Evolutionary conservation across 139 green algal species (phyloP).

Genomic region (Chlorella ohadii): DNA sequence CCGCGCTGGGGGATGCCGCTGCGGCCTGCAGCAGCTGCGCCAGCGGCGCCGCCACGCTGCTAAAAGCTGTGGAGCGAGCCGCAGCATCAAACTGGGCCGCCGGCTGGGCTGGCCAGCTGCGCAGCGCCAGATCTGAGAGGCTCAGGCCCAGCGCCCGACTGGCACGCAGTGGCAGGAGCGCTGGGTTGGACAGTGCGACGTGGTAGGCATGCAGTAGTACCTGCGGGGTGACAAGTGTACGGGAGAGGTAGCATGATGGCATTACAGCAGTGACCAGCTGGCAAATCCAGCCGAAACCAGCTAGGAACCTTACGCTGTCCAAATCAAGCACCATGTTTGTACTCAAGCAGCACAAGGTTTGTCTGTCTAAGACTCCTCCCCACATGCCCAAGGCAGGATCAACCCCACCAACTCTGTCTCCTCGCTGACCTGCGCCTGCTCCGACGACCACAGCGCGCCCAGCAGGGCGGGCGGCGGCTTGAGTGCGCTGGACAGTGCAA

Average conservation of each 20-base stretch:
- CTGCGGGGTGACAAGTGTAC: neutral
- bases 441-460: neutral
- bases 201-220: neutral
- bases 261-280: neutral
- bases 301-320: no score
- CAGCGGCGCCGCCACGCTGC: neutral
- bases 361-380: no score
- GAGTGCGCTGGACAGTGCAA: slow-evolving; percentile 24
- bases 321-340: no score
- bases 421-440: neutral
- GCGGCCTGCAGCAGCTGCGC: neutral
- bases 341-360: no score
- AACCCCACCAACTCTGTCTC: neutral
- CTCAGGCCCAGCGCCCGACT: slow-evolving; percentile 14
- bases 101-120: slow-evolving; percentile 26
- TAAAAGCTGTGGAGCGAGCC: neutral
- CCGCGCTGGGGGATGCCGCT: neutral
- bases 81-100: neutral
- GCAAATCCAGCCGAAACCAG: no score
- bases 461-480: slow-evolving; percentile 25
- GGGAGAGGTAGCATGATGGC: neutral
- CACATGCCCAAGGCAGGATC: neutral
- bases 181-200: neutral
- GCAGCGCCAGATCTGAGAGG: slow-evolving; percentile 35
- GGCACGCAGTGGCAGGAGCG: slow-evolving; percentile 2